A percentile compares a stretch with the other conserved stretches of the same genome.
Conservation (phyloP, 352 stramenopile species). For the Phytophthora idaei region DNA sequence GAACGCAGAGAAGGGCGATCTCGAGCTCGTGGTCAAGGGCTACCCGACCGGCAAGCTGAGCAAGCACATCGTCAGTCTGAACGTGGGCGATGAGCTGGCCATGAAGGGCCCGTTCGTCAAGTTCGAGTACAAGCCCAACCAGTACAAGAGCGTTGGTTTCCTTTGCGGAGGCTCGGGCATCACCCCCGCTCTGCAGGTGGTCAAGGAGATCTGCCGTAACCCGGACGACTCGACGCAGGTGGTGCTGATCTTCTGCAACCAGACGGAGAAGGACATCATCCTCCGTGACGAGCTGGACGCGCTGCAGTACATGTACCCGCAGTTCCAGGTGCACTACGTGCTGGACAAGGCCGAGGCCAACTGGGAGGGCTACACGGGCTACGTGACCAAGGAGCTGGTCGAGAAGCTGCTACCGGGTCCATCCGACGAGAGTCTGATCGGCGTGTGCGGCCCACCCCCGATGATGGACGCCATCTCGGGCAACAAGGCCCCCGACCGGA, state of each 20-base stretch:
- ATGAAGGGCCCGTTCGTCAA: constrained; percentile 91
- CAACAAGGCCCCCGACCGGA: constrained; percentile 80
- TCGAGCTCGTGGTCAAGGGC: constrained; percentile 87
- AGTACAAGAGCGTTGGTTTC: constrained; percentile 81
- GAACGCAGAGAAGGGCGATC: constrained; percentile 69
- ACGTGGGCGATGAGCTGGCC: constrained; percentile 77
- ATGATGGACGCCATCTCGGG: constrained; percentile 86
- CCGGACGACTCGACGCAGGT: constrained; percentile 81
- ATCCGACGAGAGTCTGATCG: constrained; percentile 65
- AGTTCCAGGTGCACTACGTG: constrained; percentile 72
- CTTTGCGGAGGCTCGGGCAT: constrained; percentile 85
- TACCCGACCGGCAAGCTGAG: constrained; percentile 86
- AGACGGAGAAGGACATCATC: constrained; percentile 84
- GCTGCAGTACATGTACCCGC: constrained; percentile 61
- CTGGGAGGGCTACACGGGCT: constrained; percentile 68
- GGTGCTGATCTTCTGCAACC: constrained; percentile 84
- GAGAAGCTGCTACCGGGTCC: constrained; percentile 69
- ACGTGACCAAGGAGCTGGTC: constrained; percentile 74
- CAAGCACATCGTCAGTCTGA: constrained; percentile 78
- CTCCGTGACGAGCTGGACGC: constrained; percentile 79
- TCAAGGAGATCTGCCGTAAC: constrained; percentile 80
- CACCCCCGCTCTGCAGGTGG: constrained; percentile 77
- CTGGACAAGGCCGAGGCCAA: constrained; percentile 45
- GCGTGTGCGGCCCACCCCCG: constrained; percentile 83
- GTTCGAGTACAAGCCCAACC: constrained; percentile 85